A percentile compares a stretch with the other conserved stretches of the same genome.
Evolutionary conservation across 768 basidiomycete genomes (phyloP).

Genomic region (Termitomyces sp.): DNA sequence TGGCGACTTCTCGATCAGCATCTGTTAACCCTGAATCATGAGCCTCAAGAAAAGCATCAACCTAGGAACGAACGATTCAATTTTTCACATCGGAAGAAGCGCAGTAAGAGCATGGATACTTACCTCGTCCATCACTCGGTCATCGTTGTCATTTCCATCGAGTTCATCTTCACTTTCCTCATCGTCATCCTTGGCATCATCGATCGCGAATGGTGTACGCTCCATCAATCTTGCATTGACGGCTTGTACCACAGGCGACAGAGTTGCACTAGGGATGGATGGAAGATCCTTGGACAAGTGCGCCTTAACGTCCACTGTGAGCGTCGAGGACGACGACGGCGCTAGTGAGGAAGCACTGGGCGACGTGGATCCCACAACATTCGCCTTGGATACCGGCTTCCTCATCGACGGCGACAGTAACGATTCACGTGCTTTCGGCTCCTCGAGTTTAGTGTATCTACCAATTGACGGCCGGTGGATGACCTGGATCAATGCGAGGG

Average conservation of each 20-base stretch:
- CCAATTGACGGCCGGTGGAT: constrained; percentile 81
- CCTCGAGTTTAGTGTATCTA: constrained; percentile 76
- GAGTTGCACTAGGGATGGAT: constrained; percentile 30
- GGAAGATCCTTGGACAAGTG: constrained; percentile 22
- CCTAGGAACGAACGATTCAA: constrained; percentile 31
- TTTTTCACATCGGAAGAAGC: not conserved
- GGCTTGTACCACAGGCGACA: constrained; percentile 64
- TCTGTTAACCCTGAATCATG: constrained; percentile 84
- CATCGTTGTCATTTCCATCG: constrained; percentile 55
- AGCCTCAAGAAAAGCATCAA: constrained; percentile 92
- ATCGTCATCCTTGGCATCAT: constrained; percentile 84
- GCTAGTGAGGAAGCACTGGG: constrained; percentile 22
- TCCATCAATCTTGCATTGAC: constrained; percentile 86
- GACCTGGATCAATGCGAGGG: constrained; percentile 35
- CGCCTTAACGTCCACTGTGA: constrained; percentile 44
- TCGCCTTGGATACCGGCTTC: constrained; percentile 51
- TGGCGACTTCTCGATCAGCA: constrained; percentile 72
- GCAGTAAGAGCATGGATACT: constrained; percentile 13
- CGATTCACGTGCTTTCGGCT: constrained; percentile 85
- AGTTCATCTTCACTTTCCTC: constrained; percentile 47
- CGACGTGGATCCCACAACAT: constrained; percentile 29
- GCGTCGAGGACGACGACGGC: constrained; percentile 40
- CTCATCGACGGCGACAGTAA: constrained; percentile 71
- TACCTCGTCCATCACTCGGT: constrained; percentile 88
- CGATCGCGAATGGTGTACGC: constrained; percentile 94